Percentiles rank a stretch among this genome's conserved stretches.
Evolutionary conservation across 805 yeast genomes (phyloP).

Genomic region (Teunomyces pallodes): DNA sequence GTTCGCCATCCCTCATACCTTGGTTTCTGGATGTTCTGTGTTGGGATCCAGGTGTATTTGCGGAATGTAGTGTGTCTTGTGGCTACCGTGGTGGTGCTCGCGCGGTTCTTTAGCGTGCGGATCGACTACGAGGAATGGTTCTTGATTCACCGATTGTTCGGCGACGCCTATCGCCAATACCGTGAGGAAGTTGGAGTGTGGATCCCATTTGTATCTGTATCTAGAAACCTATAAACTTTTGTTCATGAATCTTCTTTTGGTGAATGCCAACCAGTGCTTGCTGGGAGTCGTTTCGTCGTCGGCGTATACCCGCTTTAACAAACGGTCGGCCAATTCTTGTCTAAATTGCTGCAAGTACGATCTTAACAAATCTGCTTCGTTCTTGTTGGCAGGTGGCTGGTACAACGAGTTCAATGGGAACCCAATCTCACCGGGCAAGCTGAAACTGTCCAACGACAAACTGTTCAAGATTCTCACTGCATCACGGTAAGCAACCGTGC

Average conservation of each 20-base stretch:
- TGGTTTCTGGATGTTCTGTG: slow-evolving; percentile 34
- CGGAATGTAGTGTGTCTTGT: slow-evolving; percentile 20
- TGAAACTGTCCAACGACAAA: slow-evolving; percentile 80
- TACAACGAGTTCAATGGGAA: slow-evolving; percentile 86
- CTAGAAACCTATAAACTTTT: slow-evolving; percentile 54
- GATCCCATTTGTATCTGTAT: slow-evolving; percentile 19
- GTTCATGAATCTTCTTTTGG: slow-evolving; percentile 94
- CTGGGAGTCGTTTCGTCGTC: slow-evolving; percentile 64
- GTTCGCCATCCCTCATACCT: slow-evolving; percentile 39
- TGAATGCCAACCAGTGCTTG: slow-evolving; percentile 94
- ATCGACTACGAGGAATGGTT: slow-evolving; percentile 36
- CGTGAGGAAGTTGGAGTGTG: slow-evolving; percentile 19
- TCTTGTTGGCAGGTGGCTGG: slow-evolving; percentile 68
- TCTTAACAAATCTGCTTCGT: slow-evolving; percentile 76
- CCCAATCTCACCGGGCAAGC: slow-evolving; percentile 92
- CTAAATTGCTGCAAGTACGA: slow-evolving; percentile 87
- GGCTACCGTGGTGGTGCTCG: slow-evolving; percentile 16
- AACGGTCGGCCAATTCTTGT: slow-evolving; percentile 84
- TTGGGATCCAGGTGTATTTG: slow-evolving; percentile 30
- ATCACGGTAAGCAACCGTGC: slow-evolving; percentile 50
- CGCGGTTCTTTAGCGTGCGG: slow-evolving; percentile 26
- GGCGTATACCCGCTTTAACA: slow-evolving; percentile 68
- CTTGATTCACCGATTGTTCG: slow-evolving; percentile 23
- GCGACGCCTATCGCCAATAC: slow-evolving; percentile 27
- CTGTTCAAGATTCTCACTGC: slow-evolving; percentile 73